Conservation (phyloP, 1,284 basidiomycete genomes). For the Microbotryum saponariae region DNA sequence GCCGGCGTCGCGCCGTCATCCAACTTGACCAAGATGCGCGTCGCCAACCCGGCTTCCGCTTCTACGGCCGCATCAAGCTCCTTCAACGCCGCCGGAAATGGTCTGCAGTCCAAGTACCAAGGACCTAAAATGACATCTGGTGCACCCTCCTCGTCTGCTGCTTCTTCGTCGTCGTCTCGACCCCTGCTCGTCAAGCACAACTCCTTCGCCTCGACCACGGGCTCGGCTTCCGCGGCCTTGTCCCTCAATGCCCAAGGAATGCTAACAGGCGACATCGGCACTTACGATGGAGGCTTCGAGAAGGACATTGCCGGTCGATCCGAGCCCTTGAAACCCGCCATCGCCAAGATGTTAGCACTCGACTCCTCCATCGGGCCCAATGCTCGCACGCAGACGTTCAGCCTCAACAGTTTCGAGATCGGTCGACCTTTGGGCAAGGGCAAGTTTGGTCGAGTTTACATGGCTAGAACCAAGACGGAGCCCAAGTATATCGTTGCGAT, state of each 20-base stretch:
- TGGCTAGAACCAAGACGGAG: slow-evolving; percentile 83
- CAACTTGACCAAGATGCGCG: no score
- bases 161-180: slow-evolving; percentile 1
- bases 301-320: slow-evolving; percentile 70
- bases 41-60: no score
- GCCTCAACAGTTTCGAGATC: slow-evolving; percentile 80
- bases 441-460: slow-evolving; percentile 97
- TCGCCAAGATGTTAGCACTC: not conserved
- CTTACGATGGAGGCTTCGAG: slow-evolving; percentile 79
- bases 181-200: slow-evolving; percentile 2
- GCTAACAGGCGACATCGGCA: slow-evolving; percentile 55
- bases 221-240: not conserved
- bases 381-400: slow-evolving; percentile 52
- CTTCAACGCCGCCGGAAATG: not conserved
- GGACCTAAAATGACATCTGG: not conserved
- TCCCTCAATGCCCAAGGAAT: not conserved
- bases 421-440: slow-evolving; percentile 94
- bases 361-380: slow-evolving; percentile 1
- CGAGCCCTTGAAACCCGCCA: slow-evolving; percentile 44
- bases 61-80: not conserved
- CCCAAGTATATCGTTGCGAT: slow-evolving; percentile 91
- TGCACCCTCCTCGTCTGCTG: not conserved
- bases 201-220: not conserved
- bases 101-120: slow-evolving; percentile 22
- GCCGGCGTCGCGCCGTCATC: not conserved